Evolutionary conservation across 371 early-diverging fungal genomes (phyloP).

Genomic region (Syncephalis plumigaleata): DNA sequence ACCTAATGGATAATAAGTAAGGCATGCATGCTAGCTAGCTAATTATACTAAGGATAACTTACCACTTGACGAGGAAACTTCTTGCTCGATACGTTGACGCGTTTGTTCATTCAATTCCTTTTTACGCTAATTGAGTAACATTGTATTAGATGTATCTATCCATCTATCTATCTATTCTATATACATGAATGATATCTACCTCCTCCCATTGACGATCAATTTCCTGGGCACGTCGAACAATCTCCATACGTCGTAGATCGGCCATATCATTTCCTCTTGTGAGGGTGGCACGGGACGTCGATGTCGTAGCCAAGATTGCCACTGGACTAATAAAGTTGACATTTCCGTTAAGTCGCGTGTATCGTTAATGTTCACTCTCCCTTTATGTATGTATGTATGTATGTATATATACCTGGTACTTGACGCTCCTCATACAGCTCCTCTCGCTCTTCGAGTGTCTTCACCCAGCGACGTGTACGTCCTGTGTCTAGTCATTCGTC

Average conservation of each 20-base stretch:
- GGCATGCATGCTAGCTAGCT: not conserved
- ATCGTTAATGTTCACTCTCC: too few species aligned
- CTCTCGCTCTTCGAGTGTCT: too few species aligned
- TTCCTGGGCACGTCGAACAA: slow-evolving; percentile 11
- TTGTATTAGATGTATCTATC: not conserved
- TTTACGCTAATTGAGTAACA: not conserved
- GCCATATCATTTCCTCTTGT: slow-evolving; percentile 20
- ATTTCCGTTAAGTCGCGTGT: too few species aligned
- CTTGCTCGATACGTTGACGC: not conserved
- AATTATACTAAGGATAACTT: not conserved
- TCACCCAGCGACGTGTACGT: too few species aligned
- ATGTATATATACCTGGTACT: too few species aligned
- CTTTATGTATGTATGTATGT: too few species aligned
- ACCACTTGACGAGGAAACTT: not conserved
- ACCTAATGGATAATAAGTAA: not conserved
- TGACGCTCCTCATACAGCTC: too few species aligned
- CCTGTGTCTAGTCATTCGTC: too few species aligned
- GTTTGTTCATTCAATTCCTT: not conserved
- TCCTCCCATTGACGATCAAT: slow-evolving; percentile 17
- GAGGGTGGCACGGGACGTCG: slow-evolving; percentile 35
- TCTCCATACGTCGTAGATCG: slow-evolving; percentile 10
- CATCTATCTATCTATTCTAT: not conserved
- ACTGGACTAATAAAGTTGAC: slow-evolving; percentile 26
- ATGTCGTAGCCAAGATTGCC: slow-evolving; percentile 56
- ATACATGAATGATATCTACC: not conserved